A percentile compares a stretch with the other conserved stretches of the same genome.
Conservation (phyloP, 176 grass and related monocot genomes). For the Musa acuminata region DNA sequence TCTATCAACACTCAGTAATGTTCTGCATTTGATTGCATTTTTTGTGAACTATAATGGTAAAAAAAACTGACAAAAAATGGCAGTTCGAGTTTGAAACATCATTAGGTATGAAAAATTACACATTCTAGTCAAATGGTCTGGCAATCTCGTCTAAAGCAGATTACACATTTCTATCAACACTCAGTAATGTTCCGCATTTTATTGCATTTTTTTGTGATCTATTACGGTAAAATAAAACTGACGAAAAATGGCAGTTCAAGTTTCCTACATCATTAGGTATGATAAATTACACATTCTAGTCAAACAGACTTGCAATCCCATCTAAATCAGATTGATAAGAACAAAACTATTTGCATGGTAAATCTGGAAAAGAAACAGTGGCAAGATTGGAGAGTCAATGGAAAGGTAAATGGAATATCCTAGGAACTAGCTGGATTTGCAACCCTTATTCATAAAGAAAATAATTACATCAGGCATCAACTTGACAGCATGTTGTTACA, state of each 20-base stretch:
- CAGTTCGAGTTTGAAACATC: background rate
- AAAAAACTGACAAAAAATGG: background rate
- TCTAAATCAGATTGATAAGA: background rate
- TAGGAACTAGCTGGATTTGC: background rate
- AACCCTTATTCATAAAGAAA: background rate
- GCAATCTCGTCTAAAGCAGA: no score
- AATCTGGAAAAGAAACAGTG: background rate
- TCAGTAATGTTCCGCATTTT: background rate
- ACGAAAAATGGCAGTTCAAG: background rate
- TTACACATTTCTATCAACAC: background rate
- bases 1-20: background rate
- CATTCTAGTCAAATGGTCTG: no score
- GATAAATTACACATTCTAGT: background rate
- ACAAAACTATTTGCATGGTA: background rate
- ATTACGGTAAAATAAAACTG: background rate
- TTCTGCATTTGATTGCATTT: background rate
- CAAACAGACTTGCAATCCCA: background rate
- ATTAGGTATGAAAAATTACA: background rate
- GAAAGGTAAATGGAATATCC: background rate
- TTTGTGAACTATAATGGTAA: background rate
- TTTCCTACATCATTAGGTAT: background rate
- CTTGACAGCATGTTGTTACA: background rate
- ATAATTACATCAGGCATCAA: conserved; percentile 2
- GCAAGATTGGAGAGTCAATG: background rate
- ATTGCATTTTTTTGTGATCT: background rate